Evolutionary conservation across 768 basidiomycete species (phyloP), one percentile per base, ranked within the genome.

Genomic region (Lepiota venenata): DNA sequence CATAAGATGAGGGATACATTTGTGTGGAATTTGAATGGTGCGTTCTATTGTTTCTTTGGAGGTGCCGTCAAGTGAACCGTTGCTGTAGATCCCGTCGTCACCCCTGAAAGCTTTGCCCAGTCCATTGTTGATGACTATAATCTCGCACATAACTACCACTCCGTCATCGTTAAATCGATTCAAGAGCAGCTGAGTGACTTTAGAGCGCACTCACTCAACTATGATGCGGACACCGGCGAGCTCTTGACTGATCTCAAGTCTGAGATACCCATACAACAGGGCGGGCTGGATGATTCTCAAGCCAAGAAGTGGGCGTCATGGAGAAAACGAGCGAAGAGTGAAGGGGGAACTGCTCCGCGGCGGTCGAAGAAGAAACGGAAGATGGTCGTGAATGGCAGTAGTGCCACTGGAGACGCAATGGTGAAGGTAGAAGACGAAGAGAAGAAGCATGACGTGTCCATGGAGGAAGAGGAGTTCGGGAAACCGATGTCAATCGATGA

Each of bases 1-100:
- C 87, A 91, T 65, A 91, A 88, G 71, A 87, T 98, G 77, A 83
- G 93, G 22, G 97, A 99, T 66, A 93, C 96, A 0, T 98, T 98
- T 71, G 82, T 97, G 42, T 99, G 96, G 97, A 97, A 99, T 64
- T 70, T 95, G 42, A 88, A 89, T 59, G 96, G 95, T 97, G 52
- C n/a, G 83, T 73, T 43, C 55, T 7, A 55, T n/a, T 43, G 20
- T 25, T n/a, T 46, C 43, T 44, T 42, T 37, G 18, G 46, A 22
- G 32, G 10, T 14, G 25, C 27, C 49, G 40, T 22, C 20, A 18
- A 25, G 14, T 55, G 20, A 25, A 38, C 40, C 39, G 20, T 45
- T 22, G 16, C 44, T 44, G 20, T 58, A 97, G 96, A 98, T 69
- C 86, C 91, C 1, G 73, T 93, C 45, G 84, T 98, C 25, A 92